A percentile compares a stretch with the other conserved stretches of the same genome.
phyloP scores from a whole-genome alignment of 1,284 basidiomycete genomes.

The Phaffia rhodozyma region DNA sequence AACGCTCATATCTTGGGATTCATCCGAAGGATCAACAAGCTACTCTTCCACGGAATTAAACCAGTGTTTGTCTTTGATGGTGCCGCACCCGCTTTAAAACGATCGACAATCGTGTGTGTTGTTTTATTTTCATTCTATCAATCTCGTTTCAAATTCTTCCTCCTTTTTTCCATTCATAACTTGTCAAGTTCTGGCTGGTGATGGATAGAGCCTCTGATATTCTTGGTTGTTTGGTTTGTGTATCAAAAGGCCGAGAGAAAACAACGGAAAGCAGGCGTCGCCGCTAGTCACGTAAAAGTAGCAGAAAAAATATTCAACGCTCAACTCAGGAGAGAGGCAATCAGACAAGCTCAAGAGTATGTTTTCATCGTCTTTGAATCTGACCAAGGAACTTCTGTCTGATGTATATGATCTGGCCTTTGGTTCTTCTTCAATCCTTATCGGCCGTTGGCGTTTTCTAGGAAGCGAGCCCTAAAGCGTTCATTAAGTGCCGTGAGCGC shows the following conservation, averaged over 20 bases:
- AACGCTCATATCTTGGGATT: constrained; percentile 96
- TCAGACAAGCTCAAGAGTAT: constrained; percentile 47
- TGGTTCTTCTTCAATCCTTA: too few species aligned
- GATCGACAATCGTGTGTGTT: constrained; percentile 64
- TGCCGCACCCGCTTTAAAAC: constrained; percentile 77
- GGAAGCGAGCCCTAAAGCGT: too few species aligned
- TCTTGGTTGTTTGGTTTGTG: not conserved
- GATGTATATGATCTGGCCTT: too few species aligned
- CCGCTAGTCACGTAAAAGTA: constrained; percentile 64
- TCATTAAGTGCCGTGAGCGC: too few species aligned
- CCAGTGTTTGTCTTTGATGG: constrained; percentile 97
- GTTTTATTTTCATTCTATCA: not conserved
- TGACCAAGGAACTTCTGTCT: too few species aligned
- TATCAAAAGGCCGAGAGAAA: constrained; percentile 58
- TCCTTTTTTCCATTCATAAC: not conserved
- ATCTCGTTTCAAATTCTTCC: not conserved
- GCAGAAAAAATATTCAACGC: constrained; percentile 88
- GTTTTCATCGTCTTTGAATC: too few species aligned
- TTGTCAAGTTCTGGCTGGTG: not conserved
- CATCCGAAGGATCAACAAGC: constrained; percentile 79
- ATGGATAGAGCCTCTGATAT: not conserved
- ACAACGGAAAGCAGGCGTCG: constrained; percentile 76
- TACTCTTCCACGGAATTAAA: constrained; percentile 91
- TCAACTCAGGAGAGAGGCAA: constrained; percentile 79
- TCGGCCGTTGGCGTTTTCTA: too few species aligned